Conservation (phyloP, 164 flowering plant genomes). For the Liriodendron chinense region DNA sequence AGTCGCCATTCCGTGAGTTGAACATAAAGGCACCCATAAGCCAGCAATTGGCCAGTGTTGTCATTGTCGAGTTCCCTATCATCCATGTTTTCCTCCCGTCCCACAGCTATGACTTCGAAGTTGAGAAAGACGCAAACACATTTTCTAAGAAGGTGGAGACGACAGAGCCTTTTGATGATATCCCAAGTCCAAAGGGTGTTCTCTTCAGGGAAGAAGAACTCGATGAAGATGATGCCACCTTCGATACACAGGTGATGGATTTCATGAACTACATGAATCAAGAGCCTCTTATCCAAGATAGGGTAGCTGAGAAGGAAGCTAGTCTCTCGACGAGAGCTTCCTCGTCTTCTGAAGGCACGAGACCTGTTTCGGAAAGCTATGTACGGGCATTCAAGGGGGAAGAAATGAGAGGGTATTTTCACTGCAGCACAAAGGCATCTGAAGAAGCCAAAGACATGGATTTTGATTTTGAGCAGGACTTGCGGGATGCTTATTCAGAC, state of each 20-base stretch:
- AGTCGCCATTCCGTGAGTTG: conserved; percentile 57
- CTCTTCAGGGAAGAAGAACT: conserved; percentile 70
- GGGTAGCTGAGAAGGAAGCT: conserved; percentile 10
- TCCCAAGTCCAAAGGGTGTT: conserved; percentile 45
- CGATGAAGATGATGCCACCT: conserved; percentile 34
- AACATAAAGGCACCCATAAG: conserved; percentile 49
- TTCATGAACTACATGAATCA: conserved; percentile 27
- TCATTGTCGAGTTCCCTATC: conserved; percentile 70
- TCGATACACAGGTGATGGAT: conserved; percentile 52
- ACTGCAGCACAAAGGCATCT: conserved; percentile 14
- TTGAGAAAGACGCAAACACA: conserved; percentile 30
- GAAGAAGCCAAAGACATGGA: conserved; percentile 21
- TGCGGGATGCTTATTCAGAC: conserved; percentile 54
- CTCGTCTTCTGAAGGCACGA: not conserved
- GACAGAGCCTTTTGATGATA: conserved; percentile 21
- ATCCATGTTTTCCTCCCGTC: conserved; percentile 75
- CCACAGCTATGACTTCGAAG: conserved; percentile 52
- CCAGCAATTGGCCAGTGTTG: conserved; percentile 45
- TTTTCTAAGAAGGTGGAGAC: conserved; percentile 10
- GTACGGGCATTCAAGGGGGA: not conserved
- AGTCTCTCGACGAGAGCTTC: conserved; percentile 2
- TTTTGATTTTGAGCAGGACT: conserved; percentile 58
- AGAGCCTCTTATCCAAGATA: conserved; percentile 10
- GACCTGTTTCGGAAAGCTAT: not conserved
- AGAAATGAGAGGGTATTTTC: conserved; percentile 3